Conservation (phyloP, 2,329 filamentous ascomycete species). For the Nectriaceae sp. region DNA sequence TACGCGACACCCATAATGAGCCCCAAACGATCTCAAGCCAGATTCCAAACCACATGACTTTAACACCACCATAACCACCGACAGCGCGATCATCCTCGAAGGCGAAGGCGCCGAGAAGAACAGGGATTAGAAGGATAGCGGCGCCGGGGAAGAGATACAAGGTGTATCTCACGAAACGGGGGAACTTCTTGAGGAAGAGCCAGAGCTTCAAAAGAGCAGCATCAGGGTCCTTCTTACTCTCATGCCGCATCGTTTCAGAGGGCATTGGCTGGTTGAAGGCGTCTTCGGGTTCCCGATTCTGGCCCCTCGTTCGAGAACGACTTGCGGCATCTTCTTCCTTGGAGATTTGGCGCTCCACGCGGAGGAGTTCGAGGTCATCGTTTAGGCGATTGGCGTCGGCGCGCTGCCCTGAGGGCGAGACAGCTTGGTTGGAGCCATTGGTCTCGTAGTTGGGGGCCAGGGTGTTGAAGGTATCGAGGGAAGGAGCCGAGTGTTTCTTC, state of each 20-base stretch:
- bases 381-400: constrained; percentile 42
- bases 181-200: constrained; percentile 49
- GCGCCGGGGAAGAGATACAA: constrained; percentile 51
- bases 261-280: constrained; percentile 43
- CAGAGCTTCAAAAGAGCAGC: constrained; percentile 43
- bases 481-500: constrained; percentile 27
- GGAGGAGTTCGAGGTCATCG: constrained; percentile 52
- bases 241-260: constrained; percentile 24
- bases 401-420: constrained; percentile 31
- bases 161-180: constrained; percentile 50
- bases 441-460: constrained; percentile 24
- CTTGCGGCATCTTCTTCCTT: constrained; percentile 38
- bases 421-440: constrained; percentile 14
- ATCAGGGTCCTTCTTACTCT: constrained; percentile 35
- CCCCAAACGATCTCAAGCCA: constrained; percentile 96
- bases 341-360: constrained; percentile 48
- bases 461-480: constrained; percentile 34
- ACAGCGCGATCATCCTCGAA: constrained; percentile 47
- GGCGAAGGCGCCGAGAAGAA: constrained; percentile 46
- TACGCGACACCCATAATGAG: constrained; percentile 77
- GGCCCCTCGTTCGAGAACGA: constrained; percentile 32
- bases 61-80: constrained; percentile 70
- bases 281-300: constrained; percentile 43
- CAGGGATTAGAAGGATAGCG: constrained; percentile 46
- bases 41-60: constrained; percentile 87